Base-by-base conservation (phyloP, 2,329 filamentous ascomycete species). In the Cyanodermella asteris region DNA sequence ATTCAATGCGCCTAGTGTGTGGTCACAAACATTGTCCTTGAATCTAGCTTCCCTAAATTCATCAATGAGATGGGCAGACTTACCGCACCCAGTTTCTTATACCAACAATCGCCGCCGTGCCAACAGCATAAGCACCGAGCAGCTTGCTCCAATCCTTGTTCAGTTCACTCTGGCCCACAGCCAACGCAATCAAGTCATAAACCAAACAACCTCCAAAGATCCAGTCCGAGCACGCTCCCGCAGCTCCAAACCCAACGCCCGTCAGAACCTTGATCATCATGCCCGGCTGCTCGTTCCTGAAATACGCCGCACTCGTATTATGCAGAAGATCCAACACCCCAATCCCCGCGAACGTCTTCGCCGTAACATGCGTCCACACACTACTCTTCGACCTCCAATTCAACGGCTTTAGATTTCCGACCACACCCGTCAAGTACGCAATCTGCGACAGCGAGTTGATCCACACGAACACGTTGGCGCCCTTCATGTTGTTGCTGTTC, bases 321-420 rank as follows among this genome's bases (percentile, higher is more conserved):
- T 68, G 63, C 20, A 69, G 39, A 7, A 68, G 44, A 33, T 69
- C 64, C 4, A 69, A 46, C 2, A 67, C 54, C 5, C 62, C 63
- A 28, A 68, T 67, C 5, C 64, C 63, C 0, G 62, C 61, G 34
- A 66, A 68, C 0, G 61, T 64, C 39, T 66, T 67, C 7, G 59
- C 48, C 3, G 65, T 61, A 25, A 64, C 37, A 37, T 69, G 60
- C 0, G 62, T 68, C 20, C 69, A 54, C 20, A 64, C 40, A n/a
- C 55, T 60, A 17, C 50, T 51, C 20, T 53, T 51, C 4, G 55
- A 60, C 11, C 41, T 37, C 2, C 50, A 53, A 36, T 64, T 53
- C 49, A 68, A 61, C 2, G 47, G 46, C 6, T 43, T 43, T 6
- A 64, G 53, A 17, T 53, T 46, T 1, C 45, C 52, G 20, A 54